Conservation (phyloP, 225 moss, liverwort and hornwort genomes). For the Sphagnum contortum region DNA sequence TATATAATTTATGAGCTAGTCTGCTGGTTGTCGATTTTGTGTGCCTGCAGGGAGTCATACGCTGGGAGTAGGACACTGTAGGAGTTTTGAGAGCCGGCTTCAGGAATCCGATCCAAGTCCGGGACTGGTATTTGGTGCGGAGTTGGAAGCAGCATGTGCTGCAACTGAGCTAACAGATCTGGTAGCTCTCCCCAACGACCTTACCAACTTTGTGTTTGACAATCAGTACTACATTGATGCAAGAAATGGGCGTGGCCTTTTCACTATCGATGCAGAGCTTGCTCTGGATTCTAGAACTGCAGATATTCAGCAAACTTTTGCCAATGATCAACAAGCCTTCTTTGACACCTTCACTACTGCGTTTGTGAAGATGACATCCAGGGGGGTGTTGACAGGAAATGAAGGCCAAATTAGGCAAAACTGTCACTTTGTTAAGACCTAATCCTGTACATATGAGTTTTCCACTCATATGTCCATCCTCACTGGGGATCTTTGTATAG, state of each 20-base stretch:
- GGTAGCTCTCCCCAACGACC: constrained; percentile 39
- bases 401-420: constrained; percentile 7
- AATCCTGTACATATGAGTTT: no score
- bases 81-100: constrained; percentile 33
- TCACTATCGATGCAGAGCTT: constrained; percentile 45
- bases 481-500: no score
- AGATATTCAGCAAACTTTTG: constrained; percentile 20
- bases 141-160: constrained; percentile 37
- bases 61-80: constrained; percentile 50
- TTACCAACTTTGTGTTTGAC: constrained; percentile 53
- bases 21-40: neutral
- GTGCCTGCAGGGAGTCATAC: constrained; percentile 53
- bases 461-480: no score
- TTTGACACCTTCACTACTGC: constrained; percentile 37
- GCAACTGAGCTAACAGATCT: constrained; percentile 22
- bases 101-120: constrained; percentile 36
- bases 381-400: constrained; percentile 15
- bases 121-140: constrained; percentile 18
- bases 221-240: constrained; percentile 59
- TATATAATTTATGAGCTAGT: neutral
- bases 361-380: constrained; percentile 24
- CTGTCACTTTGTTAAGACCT: neutral
- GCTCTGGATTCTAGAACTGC: constrained; percentile 25
- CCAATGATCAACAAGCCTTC: constrained; percentile 40
- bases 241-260: constrained; percentile 34